Base-by-base conservation (phyloP, 495 filamentous ascomycete species). In the Trichoderma erinaceum region DNA sequence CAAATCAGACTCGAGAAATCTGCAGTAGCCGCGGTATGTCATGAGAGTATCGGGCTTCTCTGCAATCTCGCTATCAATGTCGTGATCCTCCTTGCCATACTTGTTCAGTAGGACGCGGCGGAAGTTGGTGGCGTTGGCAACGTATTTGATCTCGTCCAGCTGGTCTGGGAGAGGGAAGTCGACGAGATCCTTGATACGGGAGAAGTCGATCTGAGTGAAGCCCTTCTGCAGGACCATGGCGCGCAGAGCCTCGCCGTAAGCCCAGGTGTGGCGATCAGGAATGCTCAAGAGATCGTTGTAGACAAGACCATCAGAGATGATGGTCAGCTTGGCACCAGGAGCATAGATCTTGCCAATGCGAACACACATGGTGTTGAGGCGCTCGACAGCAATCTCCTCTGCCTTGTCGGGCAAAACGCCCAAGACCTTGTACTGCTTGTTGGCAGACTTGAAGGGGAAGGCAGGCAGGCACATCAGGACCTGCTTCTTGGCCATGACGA, bases 1-100 rank as follows among this genome's bases (percentile, higher is more conserved):
- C 18, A 88, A 76, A 67, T 87, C 85, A 10, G 80, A 83, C 13
- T 78, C 78, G 8, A 87, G 71, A 66, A 88, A 88, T 41, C 81
- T 83, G 70, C 83, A 82, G 65, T 87, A 87, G 7, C 86, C 85
- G 21, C 81, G 79, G 70, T 87, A 88, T 27, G 85, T 88, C 43
- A 82, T 70, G 25, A 76, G 79, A 3, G 81, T 81, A 65, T 87
- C 83, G 23, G 76, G 77, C 65, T 87, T 80, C 0, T 77, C 79
- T 32, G 73, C 75, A 66, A 87, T 85, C 18, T 78, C 75, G 52
- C 78, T 69, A 13, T 79, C 76, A 3, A 79, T 72, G 63, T 87
- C 77, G 38, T 82, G 81, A 7, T 72, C 77, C 11, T 76, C 75
- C 23, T 77, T 78, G 11, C 76, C 76, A 46, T 81, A 82, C 13